Base-by-base conservation (phyloP, 2,329 filamentous ascomycete species). In the Acrocalymma vagum region DNA sequence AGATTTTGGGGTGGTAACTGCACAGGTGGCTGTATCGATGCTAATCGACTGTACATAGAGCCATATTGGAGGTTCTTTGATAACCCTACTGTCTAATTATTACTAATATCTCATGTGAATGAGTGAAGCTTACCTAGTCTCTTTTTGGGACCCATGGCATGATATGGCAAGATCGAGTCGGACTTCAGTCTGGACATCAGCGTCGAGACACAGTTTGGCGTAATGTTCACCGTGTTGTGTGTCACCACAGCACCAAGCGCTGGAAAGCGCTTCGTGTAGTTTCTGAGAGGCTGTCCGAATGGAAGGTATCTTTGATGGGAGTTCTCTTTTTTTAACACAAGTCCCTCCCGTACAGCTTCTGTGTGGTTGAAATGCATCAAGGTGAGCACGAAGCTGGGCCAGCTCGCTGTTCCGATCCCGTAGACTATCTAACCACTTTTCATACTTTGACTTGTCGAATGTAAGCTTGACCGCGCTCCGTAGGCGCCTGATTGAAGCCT, bases 141-240 rank as follows among this genome's bases (percentile, higher is more conserved):
- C 20, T 2, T 16, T n/a, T 6, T 13, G 15, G 2, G 34, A 15
- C 8, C 49, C 34, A 6, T 53, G 45, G 32, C 53, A 62, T 5
- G 55, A 62, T 31, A 62, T 58, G 4, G 51, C 58, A 13, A 62
- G 46, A 24, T 62, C 57, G 5, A 63, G 46, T 3, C 40, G 44
- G 2, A 63, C 57, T 37, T 49, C 51, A 14, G 33, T 16, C 9
- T 43, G 17, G 0, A 47, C 51, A 28, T 60, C 38, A n/a, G 52
- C 51, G 18, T 57, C 47, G 2, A 63, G 38, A 17, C 53, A 59
- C 5, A 63, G 29, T 41, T 61, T 62, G 2, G 60, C 60, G 24
- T 48, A 42, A 24, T 61, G 60, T 3, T 42, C 46, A 8, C 42
- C 28, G 27, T 63, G 58, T 9, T 33, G 23, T 2, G 36, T 17